These are phyloP conservation scores for Apiotrichum veenhuisii DNA, from an alignment of 1,284 basidiomycete genomes.

Conservation along the genomic window DNA sequence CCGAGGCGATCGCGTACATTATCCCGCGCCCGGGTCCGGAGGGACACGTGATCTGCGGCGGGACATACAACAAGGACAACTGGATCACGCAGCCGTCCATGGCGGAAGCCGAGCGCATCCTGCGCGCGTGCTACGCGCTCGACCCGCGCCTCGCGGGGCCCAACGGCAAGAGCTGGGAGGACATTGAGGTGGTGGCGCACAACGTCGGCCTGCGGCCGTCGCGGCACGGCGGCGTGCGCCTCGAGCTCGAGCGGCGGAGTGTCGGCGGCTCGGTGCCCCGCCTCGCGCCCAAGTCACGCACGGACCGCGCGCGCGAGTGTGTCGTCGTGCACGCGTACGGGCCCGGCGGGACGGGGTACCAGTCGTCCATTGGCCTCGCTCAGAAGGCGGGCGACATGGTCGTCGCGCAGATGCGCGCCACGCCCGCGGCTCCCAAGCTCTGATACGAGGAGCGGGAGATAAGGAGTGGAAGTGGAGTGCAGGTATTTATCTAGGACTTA, in stretches of 20 bases:
- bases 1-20: conserved; percentile 32
- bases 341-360: conserved; percentile 47
- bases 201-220: conserved; percentile 67
- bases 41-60: conserved; percentile 37
- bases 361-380: conserved; percentile 41
- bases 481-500: too few species aligned
- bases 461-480: background rate
- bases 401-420: conserved; percentile 5
- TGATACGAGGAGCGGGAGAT: background rate
- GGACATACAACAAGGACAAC: conserved; percentile 35
- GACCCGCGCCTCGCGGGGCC: conserved; percentile 41
- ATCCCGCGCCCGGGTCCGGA: conserved; percentile 48
- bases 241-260: conserved; percentile 59
- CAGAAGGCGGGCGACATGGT: conserved; percentile 38
- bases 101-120: conserved; percentile 34
- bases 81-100: conserved; percentile 34
- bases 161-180: conserved; percentile 31
- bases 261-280: conserved; percentile 48
- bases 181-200: conserved; percentile 55
- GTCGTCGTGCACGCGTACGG: conserved; percentile 67
- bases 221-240: conserved; percentile 61
- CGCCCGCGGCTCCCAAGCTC: conserved; percentile 7
- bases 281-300: conserved; percentile 35
- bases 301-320: conserved; percentile 51
- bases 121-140: conserved; percentile 39